Conservation (phyloP, 1,284 basidiomycete species). For the Polyporus tsugae region DNA sequence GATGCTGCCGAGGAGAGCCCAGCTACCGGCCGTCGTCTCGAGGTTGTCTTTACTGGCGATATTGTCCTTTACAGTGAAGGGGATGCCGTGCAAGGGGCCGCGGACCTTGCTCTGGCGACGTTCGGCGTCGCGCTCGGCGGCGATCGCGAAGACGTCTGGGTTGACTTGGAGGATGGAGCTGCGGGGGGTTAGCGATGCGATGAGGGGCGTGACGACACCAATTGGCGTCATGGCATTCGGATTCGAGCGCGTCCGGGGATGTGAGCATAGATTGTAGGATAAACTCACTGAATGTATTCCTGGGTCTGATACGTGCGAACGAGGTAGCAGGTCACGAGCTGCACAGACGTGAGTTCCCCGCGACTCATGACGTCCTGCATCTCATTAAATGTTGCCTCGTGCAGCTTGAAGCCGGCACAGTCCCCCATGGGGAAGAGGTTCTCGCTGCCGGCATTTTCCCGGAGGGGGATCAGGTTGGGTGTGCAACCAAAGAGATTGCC, state of each 20-base stretch:
- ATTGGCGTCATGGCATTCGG: background rate
- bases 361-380: background rate
- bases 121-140: slow-evolving; percentile 57
- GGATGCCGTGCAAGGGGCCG: slow-evolving; percentile 71
- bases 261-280: too few species aligned
- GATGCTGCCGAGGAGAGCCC: slow-evolving; percentile 65
- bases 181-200: background rate
- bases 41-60: slow-evolving; percentile 52
- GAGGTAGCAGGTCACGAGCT: background rate
- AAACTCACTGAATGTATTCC: background rate
- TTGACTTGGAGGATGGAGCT: background rate
- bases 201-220: background rate
- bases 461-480: background rate
- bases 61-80: slow-evolving; percentile 72
- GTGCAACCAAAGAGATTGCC: too few species aligned
- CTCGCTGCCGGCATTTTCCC: background rate
- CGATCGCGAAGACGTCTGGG: background rate
- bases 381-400: background rate
- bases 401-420: background rate
- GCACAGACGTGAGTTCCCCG: background rate
- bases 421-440: background rate
- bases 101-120: slow-evolving; percentile 54
- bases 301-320: background rate
- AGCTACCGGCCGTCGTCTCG: slow-evolving; percentile 39
- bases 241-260: too few species aligned